Evolutionary conservation across 345 rosid species (phyloP), one percentile per base, ranked within the genome.

Genomic region (Eucalyptus polyanthemos): DNA sequence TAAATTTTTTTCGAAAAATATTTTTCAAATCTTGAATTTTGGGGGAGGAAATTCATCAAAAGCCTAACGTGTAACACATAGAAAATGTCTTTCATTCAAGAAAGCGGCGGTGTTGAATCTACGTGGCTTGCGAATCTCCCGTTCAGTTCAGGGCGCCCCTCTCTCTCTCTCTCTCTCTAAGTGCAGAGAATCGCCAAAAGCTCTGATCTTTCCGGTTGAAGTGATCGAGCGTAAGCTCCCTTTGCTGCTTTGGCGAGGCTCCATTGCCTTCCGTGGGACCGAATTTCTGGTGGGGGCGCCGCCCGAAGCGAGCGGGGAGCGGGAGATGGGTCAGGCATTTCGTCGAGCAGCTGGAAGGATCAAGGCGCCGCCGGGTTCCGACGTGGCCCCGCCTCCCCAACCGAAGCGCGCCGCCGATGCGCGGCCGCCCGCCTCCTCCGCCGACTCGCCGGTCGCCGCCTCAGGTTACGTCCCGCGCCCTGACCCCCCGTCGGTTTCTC

Each of bases 341-440:
- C 99, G 99, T 95, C 97, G 99, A 96, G 99, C 99, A 50, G 90
- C 94, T 93, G 99, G 98, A 42, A 95, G 93, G 93, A 90, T 96
- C 67, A 76, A 91, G 89, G 91, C 93, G 40, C 72, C 88, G 91
- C 90, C 89, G 88, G 42, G 45, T 80, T 34, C 89, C 40, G 95
- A 93, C 69, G 91, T 90, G 87, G 89, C 95, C 37, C 93, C 92
- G 45, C 89, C 94, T 69, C 50, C 93, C 24, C 91, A 90, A 86
- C 88, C 94, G 50, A 93, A 91, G 86, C 90, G 88, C 86, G 88
- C 69, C 47, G 27, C 13, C 14, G 83, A 76, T 83, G 88, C 50
- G 76, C 90, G 91, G 87, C 93, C 93, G 34, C 91, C 92, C 29
- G 87, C 88, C 44, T 89, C 29, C 22, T 60, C 95, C 89, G 87